phyloP scores from a whole-genome alignment of 179 eudicot genomes.

The Vitellaria paradoxa region DNA sequence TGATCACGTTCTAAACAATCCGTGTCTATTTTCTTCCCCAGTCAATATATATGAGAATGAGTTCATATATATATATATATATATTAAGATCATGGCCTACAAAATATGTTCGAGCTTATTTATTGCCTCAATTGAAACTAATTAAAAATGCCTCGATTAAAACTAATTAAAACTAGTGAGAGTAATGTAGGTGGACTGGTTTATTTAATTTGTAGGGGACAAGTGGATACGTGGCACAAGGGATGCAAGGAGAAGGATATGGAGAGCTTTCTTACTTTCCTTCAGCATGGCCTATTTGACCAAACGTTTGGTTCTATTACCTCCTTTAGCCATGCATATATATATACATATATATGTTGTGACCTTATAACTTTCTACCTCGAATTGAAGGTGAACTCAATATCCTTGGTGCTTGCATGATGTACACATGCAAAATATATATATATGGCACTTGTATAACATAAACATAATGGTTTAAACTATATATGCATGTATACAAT shows the following conservation, averaged over 20 bases:
- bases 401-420: neutral
- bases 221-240: constrained; percentile 42
- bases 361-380: constrained; percentile 6
- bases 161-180: neutral
- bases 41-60: no score
- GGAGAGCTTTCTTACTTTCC: constrained; percentile 40
- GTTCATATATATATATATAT: no score
- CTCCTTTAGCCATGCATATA: no score
- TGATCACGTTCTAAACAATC: no score
- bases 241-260: constrained; percentile 47
- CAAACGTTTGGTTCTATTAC: neutral
- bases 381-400: neutral
- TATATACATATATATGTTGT: neutral
- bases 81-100: no score
- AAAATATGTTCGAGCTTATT: neutral
- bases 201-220: constrained; percentile 26
- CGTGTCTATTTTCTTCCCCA: neutral
- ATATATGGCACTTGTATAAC: no score
- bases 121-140: neutral
- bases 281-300: constrained; percentile 46
- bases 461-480: no score
- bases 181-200: neutral
- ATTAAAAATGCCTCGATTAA: neutral
- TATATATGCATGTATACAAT: no score
- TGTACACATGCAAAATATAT: no score